Base-by-base conservation (phyloP, 2,329 filamentous ascomycete species). In the Passalora sequoiae region DNA sequence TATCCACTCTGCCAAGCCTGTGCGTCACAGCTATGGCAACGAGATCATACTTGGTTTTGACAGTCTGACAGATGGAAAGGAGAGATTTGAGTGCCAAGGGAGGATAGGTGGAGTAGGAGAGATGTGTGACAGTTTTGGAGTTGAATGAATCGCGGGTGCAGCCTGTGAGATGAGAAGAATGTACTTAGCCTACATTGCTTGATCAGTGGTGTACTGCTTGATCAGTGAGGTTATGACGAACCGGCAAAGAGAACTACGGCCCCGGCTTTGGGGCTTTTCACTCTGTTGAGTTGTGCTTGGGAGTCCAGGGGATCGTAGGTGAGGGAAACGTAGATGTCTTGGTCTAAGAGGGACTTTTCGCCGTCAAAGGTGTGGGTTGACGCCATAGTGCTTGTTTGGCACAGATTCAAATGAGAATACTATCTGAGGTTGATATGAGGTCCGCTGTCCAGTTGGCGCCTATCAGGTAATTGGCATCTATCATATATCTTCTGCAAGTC, bases 21-120 rank as follows among this genome's bases (percentile, higher is more conserved):
- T 97, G 92, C 10, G 85, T 74, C 64, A 97, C 85, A 38, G 84
- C 81, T 46, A 97, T 80, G 6, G 80, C 84, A 27, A 78, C 76
- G 13, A 95, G 75, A 1, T 65, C 68, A 62, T 94, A 81, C 53
- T 79, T 80, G 8, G 66, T 59, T 12, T 67, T 65, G 3, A 89
- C 66, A 3, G 71, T 64, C 4, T 70, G 67, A 29, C 80, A 79
- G 55, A 92, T 87, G 15, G 65, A 60, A 32, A 80, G 69, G 69
- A 92, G 81, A 1, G 83, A 83, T 27, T 75, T 72, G 5, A 91
- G 73, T 12, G 86, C 86, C 8, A 83, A 75, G 2, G 81, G 77
- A 9, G 74, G 69, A 66, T 94, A 94, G 6, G 86, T 78, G 13
- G 79, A 80, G 68, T 94, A 94, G 40, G 82, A 72, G 2, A 94